Percentiles rank a stretch among this genome's conserved stretches.
phyloP scores from a whole-genome alignment of 331 rosid genomes.

The Ulmus americana region DNA sequence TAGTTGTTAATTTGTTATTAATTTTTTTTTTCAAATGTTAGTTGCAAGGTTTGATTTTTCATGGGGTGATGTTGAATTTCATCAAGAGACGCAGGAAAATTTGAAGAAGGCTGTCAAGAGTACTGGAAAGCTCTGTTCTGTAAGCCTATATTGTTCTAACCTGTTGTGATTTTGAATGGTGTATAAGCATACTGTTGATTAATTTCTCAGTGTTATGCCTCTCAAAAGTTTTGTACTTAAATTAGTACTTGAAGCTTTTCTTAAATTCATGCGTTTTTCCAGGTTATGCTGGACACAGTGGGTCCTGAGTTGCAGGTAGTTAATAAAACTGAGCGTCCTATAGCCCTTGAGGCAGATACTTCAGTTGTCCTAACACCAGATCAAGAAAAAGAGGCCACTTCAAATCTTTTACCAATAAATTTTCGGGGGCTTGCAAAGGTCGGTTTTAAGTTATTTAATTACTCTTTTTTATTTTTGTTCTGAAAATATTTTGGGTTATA shows the following conservation, averaged over 20 bases:
- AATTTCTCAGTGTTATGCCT: not conserved
- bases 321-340: constrained; percentile 53
- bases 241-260: not conserved
- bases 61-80: constrained; percentile 69
- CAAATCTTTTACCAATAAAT: constrained; percentile 74
- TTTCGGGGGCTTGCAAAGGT: constrained; percentile 81
- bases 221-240: not conserved
- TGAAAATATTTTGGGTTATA: not conserved
- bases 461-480: not conserved
- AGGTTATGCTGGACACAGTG: constrained; percentile 92
- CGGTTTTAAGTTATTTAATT: not conserved
- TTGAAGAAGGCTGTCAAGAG: constrained; percentile 49
- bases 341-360: constrained; percentile 55
- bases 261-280: constrained; percentile 17
- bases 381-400: constrained; percentile 62
- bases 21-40: constrained; percentile 25
- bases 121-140: constrained; percentile 71
- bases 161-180: not conserved
- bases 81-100: constrained; percentile 76
- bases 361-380: constrained; percentile 73
- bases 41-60: constrained; percentile 84
- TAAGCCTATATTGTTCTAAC: constrained; percentile 25
- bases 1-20: not conserved
- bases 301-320: constrained; percentile 96
- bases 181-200: not conserved